Base-by-base conservation (phyloP, 305 asterid genomes). In the Striga hermonthica region DNA sequence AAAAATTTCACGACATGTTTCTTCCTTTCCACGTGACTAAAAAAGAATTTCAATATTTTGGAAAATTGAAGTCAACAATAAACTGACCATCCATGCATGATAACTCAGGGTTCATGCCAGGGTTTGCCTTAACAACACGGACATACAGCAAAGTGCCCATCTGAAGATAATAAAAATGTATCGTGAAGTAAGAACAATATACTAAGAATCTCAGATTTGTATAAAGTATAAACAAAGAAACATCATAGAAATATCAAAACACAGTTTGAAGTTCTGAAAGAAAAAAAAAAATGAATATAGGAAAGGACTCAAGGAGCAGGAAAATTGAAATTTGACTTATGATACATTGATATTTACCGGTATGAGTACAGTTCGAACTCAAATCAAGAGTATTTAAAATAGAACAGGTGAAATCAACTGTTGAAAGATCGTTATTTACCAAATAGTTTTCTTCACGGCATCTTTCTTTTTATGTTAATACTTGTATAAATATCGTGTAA, bases 21-120 rank as follows among this genome's bases (percentile, higher is more conserved):
- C n/a, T n/a, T n/a, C 72, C 60, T 37, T 41, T 35, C n/a, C 15
- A 43, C 43, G 50, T 39, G 31, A 56, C 9, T 8, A 55, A 11
- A 57, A 35, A 60, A 39, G 62, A 37, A 11, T 6, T 44, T 69
- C 44, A 43, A 10, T n/a, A 69, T 15, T 40, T 28, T 65, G 62
- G n/a, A 7, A 36, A 52, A n/a, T 14, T 39, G 12, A 53, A 59
- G 59, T 66, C 34, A 47, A 60, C n/a, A n/a, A n/a, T 40, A 58
- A 43, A 83, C 96, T 60, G 71, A 93, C 99, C 95, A 78, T 93
- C 97, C 86, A 76, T 85, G 95, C 99, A 93, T 64, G 99, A 85
- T 12, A 93, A 77, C 77, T 93, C 96, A 45, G 97, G 99, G 82
- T 90, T 93, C 92, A 82, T 90, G 77, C 91, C 97, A 44, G 78